These are phyloP conservation scores for Paramecium biaurelia DNA, from an alignment of 73 alveolate genomes.

Conservation along the genomic window DNA sequence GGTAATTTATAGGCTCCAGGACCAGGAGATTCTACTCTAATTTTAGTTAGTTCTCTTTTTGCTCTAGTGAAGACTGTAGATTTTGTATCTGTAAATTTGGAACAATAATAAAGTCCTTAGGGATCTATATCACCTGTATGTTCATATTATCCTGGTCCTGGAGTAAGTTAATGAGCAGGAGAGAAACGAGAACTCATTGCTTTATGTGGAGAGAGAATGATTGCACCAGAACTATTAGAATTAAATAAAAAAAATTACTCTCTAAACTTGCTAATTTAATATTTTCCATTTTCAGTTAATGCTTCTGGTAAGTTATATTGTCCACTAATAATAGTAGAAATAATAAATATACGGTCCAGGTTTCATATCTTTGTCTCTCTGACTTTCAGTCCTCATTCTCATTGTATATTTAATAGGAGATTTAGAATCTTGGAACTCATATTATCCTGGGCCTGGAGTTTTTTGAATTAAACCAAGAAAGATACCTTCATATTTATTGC, in stretches of 20 bases:
- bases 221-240: constrained; percentile 14
- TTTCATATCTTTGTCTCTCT: neutral
- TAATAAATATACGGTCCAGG: constrained; percentile 42
- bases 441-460: constrained; percentile 64
- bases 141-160: constrained; percentile 44
- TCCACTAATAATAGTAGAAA: neutral
- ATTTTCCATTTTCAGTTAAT: constrained; percentile 15
- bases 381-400: constrained; percentile 44
- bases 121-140: constrained; percentile 41
- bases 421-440: neutral
- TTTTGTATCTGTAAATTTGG: constrained; percentile 21
- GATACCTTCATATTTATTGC: constrained; percentile 46
- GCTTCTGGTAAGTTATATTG: constrained; percentile 9
- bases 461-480: constrained; percentile 15
- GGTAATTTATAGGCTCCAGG: constrained; percentile 62
- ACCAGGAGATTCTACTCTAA: constrained; percentile 46
- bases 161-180: neutral
- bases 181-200: neutral
- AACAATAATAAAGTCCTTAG: constrained; percentile 35
- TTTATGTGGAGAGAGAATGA: constrained; percentile 36
- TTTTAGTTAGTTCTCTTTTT: neutral
- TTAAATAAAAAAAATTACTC: neutral
- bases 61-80: constrained; percentile 29
- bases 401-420: constrained; percentile 18
- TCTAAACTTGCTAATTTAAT: constrained; percentile 24